Conservation (phyloP, 352 stramenopile species). For the Aphanomyces cochlioides region DNA sequence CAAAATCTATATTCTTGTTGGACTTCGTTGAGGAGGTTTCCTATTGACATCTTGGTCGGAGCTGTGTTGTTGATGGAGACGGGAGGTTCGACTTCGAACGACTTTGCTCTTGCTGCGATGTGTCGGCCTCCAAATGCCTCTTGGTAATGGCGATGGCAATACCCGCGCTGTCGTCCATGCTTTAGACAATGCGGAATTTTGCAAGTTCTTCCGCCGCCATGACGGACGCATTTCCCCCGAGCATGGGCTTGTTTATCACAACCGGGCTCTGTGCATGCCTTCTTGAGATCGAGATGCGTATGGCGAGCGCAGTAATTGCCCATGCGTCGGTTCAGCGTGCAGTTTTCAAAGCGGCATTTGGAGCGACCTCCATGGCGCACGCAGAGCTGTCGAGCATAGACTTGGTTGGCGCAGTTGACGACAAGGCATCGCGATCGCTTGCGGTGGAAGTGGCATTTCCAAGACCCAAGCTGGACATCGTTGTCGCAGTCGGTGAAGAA, state of each 20-base stretch:
- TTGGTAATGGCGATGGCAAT: no score
- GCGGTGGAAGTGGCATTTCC: slow-evolving; percentile 28
- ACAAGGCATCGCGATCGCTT: background rate
- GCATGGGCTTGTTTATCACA: slow-evolving; percentile 64
- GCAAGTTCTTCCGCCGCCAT: slow-evolving; percentile 54
- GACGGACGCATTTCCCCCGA: slow-evolving; percentile 52
- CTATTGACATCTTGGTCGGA: no score
- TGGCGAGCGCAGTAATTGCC: slow-evolving; percentile 54
- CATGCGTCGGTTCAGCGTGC: slow-evolving; percentile 36
- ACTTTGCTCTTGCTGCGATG: no score
- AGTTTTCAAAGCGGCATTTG: background rate
- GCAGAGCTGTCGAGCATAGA: slow-evolving; percentile 18
- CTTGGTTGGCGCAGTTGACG: slow-evolving; percentile 3
- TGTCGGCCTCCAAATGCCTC: no score
- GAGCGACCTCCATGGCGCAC: background rate
- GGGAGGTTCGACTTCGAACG: no score
- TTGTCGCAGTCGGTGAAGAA: background rate
- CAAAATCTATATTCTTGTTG: no score
- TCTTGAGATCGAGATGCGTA: slow-evolving; percentile 39
- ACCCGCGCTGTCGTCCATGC: no score
- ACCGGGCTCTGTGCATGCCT: slow-evolving; percentile 39
- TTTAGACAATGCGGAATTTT: slow-evolving; percentile 40
- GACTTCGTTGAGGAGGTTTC: no score
- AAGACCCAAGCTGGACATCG: background rate
- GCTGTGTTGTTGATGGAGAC: no score